Base-by-base conservation (phyloP, 202 grass and related monocot species). In the Musa balbisiana region DNA sequence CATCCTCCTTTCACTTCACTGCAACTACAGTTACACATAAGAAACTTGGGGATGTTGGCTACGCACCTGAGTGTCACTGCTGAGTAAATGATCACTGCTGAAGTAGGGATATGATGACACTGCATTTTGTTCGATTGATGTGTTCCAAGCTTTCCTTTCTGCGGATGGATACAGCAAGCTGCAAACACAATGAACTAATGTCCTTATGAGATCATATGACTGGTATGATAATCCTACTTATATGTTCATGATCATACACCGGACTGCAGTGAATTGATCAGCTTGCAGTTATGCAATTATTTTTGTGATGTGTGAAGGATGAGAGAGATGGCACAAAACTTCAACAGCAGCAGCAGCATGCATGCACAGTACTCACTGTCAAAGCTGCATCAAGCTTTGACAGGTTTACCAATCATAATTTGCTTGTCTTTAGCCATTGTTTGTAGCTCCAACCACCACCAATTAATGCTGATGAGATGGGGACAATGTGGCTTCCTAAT, bases 1-100 rank as follows among this genome's bases (percentile, higher is more conserved):
- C 29, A 33, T 33, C 29, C 29, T 33, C 29, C 29, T 33, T 33
- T 33, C 29, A 33, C 29, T 33, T 33, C 29, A 3, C 0, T 33
- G 29, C 29, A 33, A 33, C 29, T 5, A 33, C 29, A 33, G 29
- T 6, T 0, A 5, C 33, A 43, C 0, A 43, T 3, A 6, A 6
- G 33, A 43, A 43, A 6, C 33, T 43, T 6, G 33, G 33, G 33
- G 33, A 43, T 43, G 33, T 43, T 43, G 33, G 33, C 33, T 50
- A 51, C 20, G 29, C 73, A 80, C 78, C 78, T 73, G 55, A 49
- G 49, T 29, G 60, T 24, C 21, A 27, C n/a, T 64, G 49, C 8
- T n/a, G 51, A 52, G 15, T 9, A 73, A 80, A n/a, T 73, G 62
- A 64, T 53, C 68, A 63, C 22, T 63, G 12, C 16, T 64, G 21